A percentile compares a stretch with the other conserved stretches of the same genome.
Conservation (phyloP, 2,329 filamentous ascomycete species). For the Colletotrichum melonis region DNA sequence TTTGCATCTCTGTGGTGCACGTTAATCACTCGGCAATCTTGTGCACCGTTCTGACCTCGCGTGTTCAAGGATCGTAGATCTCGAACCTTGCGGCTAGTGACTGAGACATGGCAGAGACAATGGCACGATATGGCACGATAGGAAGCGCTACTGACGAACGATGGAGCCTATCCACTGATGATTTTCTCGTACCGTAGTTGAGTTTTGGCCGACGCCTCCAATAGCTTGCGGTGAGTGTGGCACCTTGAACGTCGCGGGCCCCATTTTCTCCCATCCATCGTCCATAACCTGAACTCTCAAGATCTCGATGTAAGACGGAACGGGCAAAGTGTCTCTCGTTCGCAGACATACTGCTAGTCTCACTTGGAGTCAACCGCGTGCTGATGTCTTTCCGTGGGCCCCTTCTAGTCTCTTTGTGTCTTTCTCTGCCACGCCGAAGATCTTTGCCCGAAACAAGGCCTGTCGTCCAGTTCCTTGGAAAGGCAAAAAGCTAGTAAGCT, state of each 20-base stretch:
- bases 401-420: background rate
- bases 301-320: constrained; percentile 22
- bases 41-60: constrained; percentile 1
- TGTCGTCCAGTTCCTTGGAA: background rate
- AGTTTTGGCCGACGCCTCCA: background rate
- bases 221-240: background rate
- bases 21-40: constrained; percentile 27
- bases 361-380: constrained; percentile 11
- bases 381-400: background rate
- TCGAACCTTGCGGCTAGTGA: background rate
- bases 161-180: background rate
- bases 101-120: background rate
- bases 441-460: constrained; percentile 17
- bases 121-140: background rate
- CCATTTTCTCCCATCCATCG: background rate
- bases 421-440: constrained; percentile 3
- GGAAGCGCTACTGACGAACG: background rate
- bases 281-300: background rate
- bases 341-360: background rate
- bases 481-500: background rate
- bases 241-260: background rate
- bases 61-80: background rate
- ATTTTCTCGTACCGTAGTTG: background rate
- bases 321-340: background rate
- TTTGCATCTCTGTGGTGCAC: background rate